Conservation (phyloP, 129 eudicot genomes). For the Centrapalus pauciflorus region DNA sequence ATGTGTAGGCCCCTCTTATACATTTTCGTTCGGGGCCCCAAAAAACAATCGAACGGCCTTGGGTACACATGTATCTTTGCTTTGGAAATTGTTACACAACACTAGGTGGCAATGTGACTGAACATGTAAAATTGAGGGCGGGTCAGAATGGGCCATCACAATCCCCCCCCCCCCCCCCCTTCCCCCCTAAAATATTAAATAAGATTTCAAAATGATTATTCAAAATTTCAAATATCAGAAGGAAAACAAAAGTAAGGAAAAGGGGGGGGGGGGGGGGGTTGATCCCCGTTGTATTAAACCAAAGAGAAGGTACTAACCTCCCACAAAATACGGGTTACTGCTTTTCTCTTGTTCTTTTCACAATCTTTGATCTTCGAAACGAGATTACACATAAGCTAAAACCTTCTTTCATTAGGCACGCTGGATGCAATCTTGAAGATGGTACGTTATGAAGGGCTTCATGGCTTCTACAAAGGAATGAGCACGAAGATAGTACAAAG, state of each 20-base stretch:
- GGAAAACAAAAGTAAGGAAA: too few relatives aligned
- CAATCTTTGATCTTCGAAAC: neutral
- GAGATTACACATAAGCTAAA: neutral
- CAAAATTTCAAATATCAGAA: too few relatives aligned
- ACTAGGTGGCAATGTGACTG: too few relatives aligned
- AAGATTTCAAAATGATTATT: too few relatives aligned
- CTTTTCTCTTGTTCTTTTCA: neutral
- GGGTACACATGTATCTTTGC: neutral
- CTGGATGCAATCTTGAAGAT: slow-evolving; percentile 81
- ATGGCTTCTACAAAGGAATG: slow-evolving; percentile 92
- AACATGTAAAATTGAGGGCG: too few relatives aligned
- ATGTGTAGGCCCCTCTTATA: too few relatives aligned
- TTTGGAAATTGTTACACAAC: neutral
- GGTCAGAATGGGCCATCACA: too few relatives aligned
- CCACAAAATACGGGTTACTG: neutral
- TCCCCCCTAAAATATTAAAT: too few relatives aligned
- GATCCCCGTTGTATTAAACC: neutral
- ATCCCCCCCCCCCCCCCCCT: too few relatives aligned
- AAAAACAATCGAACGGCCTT: too few relatives aligned
- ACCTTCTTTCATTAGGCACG: slow-evolving; percentile 50
- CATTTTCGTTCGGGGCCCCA: too few relatives aligned
- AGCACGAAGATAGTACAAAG: slow-evolving; percentile 91
- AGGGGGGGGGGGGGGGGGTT: too few relatives aligned
- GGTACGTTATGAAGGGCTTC: slow-evolving; percentile 77
- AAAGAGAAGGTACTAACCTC: neutral